Conservation (phyloP, 129 eudicot genomes). For the Sambucus nigra region DNA sequence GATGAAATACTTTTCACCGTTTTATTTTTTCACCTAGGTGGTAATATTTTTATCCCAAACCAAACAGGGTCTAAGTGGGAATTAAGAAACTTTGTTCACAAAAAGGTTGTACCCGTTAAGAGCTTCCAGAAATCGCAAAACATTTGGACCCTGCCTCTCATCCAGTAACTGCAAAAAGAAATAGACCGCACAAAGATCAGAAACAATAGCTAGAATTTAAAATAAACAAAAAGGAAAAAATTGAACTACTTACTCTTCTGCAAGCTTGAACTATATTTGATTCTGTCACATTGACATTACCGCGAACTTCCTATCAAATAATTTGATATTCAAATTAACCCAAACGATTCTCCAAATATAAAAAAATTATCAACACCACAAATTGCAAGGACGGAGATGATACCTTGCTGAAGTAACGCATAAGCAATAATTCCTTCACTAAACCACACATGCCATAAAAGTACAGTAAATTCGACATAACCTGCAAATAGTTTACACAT, state of each 20-base stretch:
- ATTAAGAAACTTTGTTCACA: neutral
- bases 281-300: constrained; percentile 63
- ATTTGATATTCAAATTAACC: constrained; percentile 11
- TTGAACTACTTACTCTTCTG: constrained; percentile 48
- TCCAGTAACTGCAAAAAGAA: constrained; percentile 56
- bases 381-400: constrained; percentile 8
- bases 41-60: neutral
- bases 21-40: too few species aligned
- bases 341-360: constrained; percentile 11
- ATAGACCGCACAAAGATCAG: constrained; percentile 10
- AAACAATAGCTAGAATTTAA: neutral
- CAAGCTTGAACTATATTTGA: constrained; percentile 75
- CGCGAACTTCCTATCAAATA: constrained; percentile 66
- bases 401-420: constrained; percentile 95
- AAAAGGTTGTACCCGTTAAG: constrained; percentile 44
- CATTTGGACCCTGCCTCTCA: constrained; percentile 82
- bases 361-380: neutral
- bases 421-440: constrained; percentile 67
- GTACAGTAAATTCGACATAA: constrained; percentile 72
- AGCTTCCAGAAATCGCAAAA: constrained; percentile 72
- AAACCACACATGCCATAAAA: constrained; percentile 79
- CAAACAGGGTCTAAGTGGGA: neutral
- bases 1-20: neutral
- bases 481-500: constrained; percentile 28
- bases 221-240: neutral